phyloP scores from a whole-genome alignment of 2,329 filamentous ascomycete genomes.

The Fusarium transvaalense region DNA sequence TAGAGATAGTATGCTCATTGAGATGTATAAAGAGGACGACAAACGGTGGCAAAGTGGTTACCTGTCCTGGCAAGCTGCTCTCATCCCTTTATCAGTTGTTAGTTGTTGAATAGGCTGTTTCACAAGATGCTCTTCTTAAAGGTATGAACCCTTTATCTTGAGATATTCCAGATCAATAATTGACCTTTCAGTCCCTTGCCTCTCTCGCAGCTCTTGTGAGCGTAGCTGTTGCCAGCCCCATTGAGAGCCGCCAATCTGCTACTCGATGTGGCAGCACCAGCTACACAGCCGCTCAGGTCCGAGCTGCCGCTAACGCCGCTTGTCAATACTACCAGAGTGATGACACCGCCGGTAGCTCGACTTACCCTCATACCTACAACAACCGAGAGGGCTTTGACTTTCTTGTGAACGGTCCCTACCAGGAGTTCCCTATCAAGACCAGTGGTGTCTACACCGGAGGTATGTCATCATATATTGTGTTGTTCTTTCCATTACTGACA shows the following conservation, averaged over 20 bases:
- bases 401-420: slow-evolving; percentile 51
- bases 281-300: slow-evolving; percentile 49
- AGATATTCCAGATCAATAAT: neutral
- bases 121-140: slow-evolving; percentile 44
- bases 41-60: neutral
- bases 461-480: slow-evolving; percentile 14
- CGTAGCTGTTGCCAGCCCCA: slow-evolving; percentile 48
- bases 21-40: neutral
- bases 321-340: slow-evolving; percentile 44
- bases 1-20: neutral
- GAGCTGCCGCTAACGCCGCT: slow-evolving; percentile 47
- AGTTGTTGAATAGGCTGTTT: neutral
- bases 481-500: neutral
- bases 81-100: neutral
- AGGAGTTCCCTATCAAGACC: slow-evolving; percentile 56
- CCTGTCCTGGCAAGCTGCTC: neutral
- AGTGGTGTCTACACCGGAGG: slow-evolving; percentile 54
- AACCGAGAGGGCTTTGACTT: slow-evolving; percentile 57
- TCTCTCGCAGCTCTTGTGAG: slow-evolving; percentile 48
- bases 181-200: slow-evolving; percentile 36
- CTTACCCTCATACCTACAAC: slow-evolving; percentile 57
- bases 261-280: slow-evolving; percentile 50
- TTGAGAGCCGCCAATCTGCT: slow-evolving; percentile 42
- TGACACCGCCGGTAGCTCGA: slow-evolving; percentile 48
- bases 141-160: neutral